Evolutionary conservation across 2,329 filamentous ascomycete genomes (phyloP), one percentile per base, ranked within the genome.

Genomic region (Alternaria rosae): DNA sequence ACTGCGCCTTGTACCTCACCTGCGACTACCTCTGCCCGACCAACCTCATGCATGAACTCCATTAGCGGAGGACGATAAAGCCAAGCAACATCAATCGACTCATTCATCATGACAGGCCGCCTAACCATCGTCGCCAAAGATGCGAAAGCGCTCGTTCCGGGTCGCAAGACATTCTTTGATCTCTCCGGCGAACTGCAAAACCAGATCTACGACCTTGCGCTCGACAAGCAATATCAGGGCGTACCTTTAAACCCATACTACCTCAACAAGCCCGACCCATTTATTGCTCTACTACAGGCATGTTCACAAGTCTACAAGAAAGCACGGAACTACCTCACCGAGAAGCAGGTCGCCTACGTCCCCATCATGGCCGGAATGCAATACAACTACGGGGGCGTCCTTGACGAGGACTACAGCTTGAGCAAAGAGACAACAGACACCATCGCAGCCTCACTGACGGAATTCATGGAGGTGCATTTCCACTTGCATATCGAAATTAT

Each of bases 161-260:
- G 35, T 9, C 38, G 54, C 12, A 25, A 20, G 21, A 62, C 59
- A 20, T 20, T 62, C 43, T 32, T 62, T 7, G 13, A 17, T n/a
- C 47, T 62, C 11, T 50, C 59, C 20, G 59, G 30, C 32, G 59
- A 62, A 25, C 17, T 58, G n/a, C 41, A 48, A 28, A 61, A 61
- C n/a, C 11, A 17, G 21, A 43, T 58, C 28, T 58, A 54, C 41
- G 21, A 21, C n/a, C 32, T 57, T 17, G 42, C 54, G 5, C 35
- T 61, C 28, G 32, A 28, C 7, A 47, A 25, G 15, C 13, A 42
- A n/a, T 54, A 42, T 42, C 54, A 50, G 13, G 50, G 54, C n/a
- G 42, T 58, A 7, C 47, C 59, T 8, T 20, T 53, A 2, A 48
- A 58, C 20, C 32, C 42, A 2, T 28, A 28, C 17, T 44, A 62